Base-by-base conservation (phyloP, 192 early-diverging fungal species). In the Linnemannia hyalina region DNA sequence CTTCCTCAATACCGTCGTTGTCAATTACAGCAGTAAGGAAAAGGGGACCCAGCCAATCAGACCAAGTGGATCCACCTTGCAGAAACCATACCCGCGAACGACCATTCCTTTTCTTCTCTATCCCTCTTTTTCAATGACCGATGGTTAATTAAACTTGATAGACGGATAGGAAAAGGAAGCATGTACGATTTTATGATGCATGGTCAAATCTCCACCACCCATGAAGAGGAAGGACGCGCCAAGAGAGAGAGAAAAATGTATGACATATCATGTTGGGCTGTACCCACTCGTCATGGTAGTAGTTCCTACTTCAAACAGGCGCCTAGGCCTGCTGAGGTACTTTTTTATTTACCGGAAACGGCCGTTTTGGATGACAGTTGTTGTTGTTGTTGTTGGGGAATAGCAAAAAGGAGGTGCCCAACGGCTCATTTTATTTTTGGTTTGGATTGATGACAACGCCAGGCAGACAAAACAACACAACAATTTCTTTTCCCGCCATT, bases 401-500 rank as follows among this genome's bases (percentile, higher is more conserved):
- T 10, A 57, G 44, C 16, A 52, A 52, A 18, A 52, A 52, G 49
- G 49, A 52, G 49, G 18, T 20, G 16, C 6, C 23, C 60, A 65
- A 32, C 29, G 29, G 60, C 60, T 32, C 55, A 18, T 57, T 65
- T 65, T 65, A 65, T 65, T 65, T 65, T 65, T 65, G 60, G 60
- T 65, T 65, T 65, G 60, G n/a, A 29, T 32, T 15, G 29, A 65
- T 65, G 60, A 65, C 29, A 73, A 22, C n/a, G 15, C 42, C 44
- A 18, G 2, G n/a, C 72, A 73, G 23, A 16, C n/a, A 23, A 72
- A 26, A 13, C 5, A 44, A 10, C 13, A 26, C n/a, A 57, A 26
- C n/a, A 26, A 57, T 75, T 75, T 75, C 74, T n/a, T 60, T 75
- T 75, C 49, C 74, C 74, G 74, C 74, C 74, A 60, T 60, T 75